These are phyloP conservation scores for Houttuynia cordata DNA, from an alignment of 164 flowering plant genomes.

Conservation along the genomic window DNA sequence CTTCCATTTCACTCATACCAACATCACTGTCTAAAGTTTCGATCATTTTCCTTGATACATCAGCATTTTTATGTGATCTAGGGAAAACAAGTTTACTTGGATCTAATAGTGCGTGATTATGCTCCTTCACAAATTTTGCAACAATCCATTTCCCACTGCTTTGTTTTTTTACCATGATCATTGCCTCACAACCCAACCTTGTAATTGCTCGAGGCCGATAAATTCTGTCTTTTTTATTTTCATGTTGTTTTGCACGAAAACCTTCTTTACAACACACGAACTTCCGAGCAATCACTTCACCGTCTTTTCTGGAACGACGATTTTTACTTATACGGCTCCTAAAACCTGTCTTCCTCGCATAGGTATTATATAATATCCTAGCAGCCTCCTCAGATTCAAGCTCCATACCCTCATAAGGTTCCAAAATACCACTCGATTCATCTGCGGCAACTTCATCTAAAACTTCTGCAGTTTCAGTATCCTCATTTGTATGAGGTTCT, in stretches of 20 bases:
- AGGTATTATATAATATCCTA: conserved; percentile 35
- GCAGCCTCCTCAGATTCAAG: conserved; percentile 38
- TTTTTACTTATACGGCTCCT: conserved; percentile 32
- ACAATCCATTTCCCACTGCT: conserved; percentile 13
- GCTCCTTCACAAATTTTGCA: conserved; percentile 12
- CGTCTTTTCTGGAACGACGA: conserved; percentile 44
- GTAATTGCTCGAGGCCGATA: conserved; percentile 12
- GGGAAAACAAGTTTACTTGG: conserved; percentile 52
- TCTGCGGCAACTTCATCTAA: conserved; percentile 17
- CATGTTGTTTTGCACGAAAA: conserved; percentile 9
- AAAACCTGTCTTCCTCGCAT: conserved; percentile 40
- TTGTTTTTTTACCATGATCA: conserved; percentile 12
- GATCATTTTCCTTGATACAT: neutral
- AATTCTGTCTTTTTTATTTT: conserved; percentile 10
- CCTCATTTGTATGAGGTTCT: conserved; percentile 12
- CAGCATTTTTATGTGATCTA: conserved; percentile 3
- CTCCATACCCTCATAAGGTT: conserved; percentile 42
- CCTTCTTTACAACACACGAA: conserved; percentile 33
- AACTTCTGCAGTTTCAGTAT: conserved; percentile 17
- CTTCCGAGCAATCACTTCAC: conserved; percentile 34
- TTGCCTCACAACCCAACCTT: conserved; percentile 13
- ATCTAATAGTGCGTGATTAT: conserved; percentile 18
- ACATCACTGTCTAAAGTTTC: conserved; percentile 9
- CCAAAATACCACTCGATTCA: conserved; percentile 19
- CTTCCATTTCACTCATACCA: conserved; percentile 44